Conservation (phyloP, 1,284 basidiomycete genomes). For the Neonothopanus nambi region DNA sequence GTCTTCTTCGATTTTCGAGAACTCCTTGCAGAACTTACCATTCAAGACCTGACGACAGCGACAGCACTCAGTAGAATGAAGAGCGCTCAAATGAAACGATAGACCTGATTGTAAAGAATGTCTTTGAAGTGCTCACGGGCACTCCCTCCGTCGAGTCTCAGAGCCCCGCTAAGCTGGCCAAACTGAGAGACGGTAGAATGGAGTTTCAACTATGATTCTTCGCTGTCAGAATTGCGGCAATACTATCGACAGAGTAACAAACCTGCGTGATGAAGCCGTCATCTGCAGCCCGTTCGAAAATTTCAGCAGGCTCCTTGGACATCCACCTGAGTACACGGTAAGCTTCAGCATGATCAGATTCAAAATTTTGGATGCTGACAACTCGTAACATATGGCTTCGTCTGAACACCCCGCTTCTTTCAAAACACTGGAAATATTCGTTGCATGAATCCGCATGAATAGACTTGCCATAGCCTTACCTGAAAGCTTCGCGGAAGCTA, state of each 20-base stretch:
- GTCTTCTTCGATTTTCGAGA: slow-evolving; percentile 55
- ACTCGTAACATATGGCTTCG: slow-evolving; percentile 67
- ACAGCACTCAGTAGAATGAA: slow-evolving; percentile 40
- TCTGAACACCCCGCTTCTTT: slow-evolving; percentile 69
- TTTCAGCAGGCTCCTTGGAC: slow-evolving; percentile 73
- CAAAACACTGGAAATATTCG: slow-evolving; percentile 61
- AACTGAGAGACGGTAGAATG: slow-evolving; percentile 65
- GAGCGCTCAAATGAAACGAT: no score
- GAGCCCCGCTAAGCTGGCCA: slow-evolving; percentile 59
- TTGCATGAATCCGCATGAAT: slow-evolving; percentile 21
- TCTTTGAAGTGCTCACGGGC: slow-evolving; percentile 53
- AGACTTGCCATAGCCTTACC: no score
- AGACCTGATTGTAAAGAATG: neutral
- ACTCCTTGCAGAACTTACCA: slow-evolving; percentile 58
- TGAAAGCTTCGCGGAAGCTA: no score
- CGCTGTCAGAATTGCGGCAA: neutral
- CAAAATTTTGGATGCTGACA: slow-evolving; percentile 36
- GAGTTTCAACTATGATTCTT: slow-evolving; percentile 48
- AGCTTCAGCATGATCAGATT: neutral
- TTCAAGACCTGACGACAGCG: slow-evolving; percentile 57
- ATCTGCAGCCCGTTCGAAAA: slow-evolving; percentile 67
- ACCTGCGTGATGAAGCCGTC: slow-evolving; percentile 64
- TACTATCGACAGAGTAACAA: slow-evolving; percentile 2
- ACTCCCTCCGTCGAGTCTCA: slow-evolving; percentile 52
- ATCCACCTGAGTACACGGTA: slow-evolving; percentile 52